Base-by-base conservation (phyloP, 2,329 filamentous ascomycete species). In the Ophiostoma novo-ulmi region DNA sequence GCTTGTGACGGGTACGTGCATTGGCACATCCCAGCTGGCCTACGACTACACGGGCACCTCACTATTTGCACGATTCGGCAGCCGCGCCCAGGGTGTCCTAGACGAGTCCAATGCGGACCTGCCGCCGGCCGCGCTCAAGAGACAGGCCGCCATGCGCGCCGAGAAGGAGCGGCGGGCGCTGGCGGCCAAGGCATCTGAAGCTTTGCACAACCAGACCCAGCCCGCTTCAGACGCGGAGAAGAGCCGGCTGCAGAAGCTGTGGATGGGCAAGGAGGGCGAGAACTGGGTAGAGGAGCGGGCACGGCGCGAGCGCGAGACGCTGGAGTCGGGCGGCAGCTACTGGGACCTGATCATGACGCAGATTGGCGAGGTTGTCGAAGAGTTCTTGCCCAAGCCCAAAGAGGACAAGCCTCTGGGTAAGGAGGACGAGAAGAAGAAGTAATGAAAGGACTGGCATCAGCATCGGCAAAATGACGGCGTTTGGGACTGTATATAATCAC, bases 31-130 rank as follows among this genome's bases (percentile, higher is more conserved):
- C 77, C 84, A 85, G 78, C 83, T 88, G 58, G 81, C 81, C 67
- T 82, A 83, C 78, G 85, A 87, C 78, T 87, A 84, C 78, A 87
- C 82, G 17, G 86, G 86, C 68, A 80, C 80, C 68, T 86, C 85
- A 38, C 81, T 87, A 72, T 79, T 81, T 75, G 75, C 79, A 73
- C 85, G 85, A 10, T 81, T 85, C 73, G 77, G 77, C 71, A 78
- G 75, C 73, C 82, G 84, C 70, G 78, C 87, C 61, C 52, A 61
- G 35, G 35, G 71, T 13, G 48, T 70, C 8, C 36, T 63, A 36
- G 41, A 72, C 3, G 36, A 38, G 14, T 52, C 55, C 22, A 68
- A 68, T 36, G 13, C 55, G 4, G 73, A 73, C 17, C 85, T 90
- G 20, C 87, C 85, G 61, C 88, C 90, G 74, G 81, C 81, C 69